Percentiles rank a stretch among this genome's conserved stretches.
These are phyloP conservation scores for Ailanthus altissimus DNA, from an alignment of 345 rosid genomes.

Conservation along the genomic window DNA sequence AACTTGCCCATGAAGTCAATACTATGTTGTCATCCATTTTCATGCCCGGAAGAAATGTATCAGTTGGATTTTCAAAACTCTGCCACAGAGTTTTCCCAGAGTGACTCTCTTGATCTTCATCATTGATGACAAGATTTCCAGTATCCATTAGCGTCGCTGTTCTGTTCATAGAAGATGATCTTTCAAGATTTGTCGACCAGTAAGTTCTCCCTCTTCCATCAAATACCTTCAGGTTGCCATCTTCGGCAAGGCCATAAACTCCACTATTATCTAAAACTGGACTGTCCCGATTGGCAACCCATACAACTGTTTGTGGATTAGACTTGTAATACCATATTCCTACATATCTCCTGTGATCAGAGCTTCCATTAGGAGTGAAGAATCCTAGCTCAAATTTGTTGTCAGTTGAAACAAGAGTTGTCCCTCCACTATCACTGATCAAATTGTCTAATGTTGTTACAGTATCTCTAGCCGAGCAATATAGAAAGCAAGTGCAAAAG, in stretches of 20 bases:
- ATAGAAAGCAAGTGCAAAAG: conserved; percentile 14
- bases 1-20: conserved; percentile 55
- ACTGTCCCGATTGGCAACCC: conserved; percentile 48
- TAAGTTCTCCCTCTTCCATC: conserved; percentile 31
- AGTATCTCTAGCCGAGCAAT: conserved; percentile 35
- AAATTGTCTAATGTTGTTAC: conserved; percentile 27
- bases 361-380: conserved; percentile 46
- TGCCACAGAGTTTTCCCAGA: conserved; percentile 30
- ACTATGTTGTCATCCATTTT: conserved; percentile 36
- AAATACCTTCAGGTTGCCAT: conserved; percentile 36
- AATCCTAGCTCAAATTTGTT: conserved; percentile 46
- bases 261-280: conserved; percentile 28
- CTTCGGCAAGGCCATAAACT: conserved; percentile 18
- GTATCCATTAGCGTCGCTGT: conserved; percentile 33
- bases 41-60: conserved; percentile 68
- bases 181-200: conserved; percentile 29
- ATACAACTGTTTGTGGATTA: conserved; percentile 34
- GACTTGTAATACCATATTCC: conserved; percentile 46
- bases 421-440: conserved; percentile 35
- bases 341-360: conserved; percentile 33
- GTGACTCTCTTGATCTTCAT: conserved; percentile 19
- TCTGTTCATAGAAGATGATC: conserved; percentile 10
- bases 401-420: conserved; percentile 39
- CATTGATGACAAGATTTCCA: conserved; percentile 46
- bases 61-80: conserved; percentile 55